Conservation (phyloP, 148 eudicot genomes). For the Camellia sinensis region DNA sequence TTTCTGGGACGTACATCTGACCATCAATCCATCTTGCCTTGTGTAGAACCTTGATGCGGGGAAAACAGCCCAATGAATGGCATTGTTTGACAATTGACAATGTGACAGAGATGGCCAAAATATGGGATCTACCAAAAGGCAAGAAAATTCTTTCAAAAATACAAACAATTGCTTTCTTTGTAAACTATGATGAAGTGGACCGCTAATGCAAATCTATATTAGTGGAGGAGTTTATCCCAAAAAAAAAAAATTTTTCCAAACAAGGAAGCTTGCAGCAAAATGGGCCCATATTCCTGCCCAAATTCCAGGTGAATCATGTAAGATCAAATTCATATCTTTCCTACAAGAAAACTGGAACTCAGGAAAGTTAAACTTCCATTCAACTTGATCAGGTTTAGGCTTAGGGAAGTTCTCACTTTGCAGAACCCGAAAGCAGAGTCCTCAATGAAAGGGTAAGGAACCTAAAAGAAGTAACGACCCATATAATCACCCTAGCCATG, state of each 20-base stretch:
- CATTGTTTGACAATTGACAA: conserved; percentile 50
- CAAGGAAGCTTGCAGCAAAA: background rate
- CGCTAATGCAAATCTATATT: background rate
- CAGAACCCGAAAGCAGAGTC: background rate
- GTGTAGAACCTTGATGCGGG: no score
- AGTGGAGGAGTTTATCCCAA: no score
- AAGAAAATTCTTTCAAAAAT: background rate
- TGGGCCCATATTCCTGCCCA: background rate
- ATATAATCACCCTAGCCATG: background rate
- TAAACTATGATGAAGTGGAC: background rate
- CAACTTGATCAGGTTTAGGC: background rate
- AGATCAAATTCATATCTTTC: background rate
- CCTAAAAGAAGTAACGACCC: no score
- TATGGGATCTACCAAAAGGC: conserved; percentile 31
- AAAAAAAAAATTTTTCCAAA: no score
- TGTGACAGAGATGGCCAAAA: conserved; percentile 53
- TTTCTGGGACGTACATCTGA: no score
- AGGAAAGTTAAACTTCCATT: background rate
- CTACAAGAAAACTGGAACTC: background rate
- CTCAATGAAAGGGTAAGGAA: no score
- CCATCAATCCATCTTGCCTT: no score
- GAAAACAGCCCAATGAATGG: conserved; percentile 45
- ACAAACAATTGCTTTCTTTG: background rate
- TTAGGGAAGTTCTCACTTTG: background rate
- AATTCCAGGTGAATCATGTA: background rate